Evolutionary conservation across 2,329 filamentous ascomycete genomes (phyloP).

Genomic region (Ascochyta lentis): DNA sequence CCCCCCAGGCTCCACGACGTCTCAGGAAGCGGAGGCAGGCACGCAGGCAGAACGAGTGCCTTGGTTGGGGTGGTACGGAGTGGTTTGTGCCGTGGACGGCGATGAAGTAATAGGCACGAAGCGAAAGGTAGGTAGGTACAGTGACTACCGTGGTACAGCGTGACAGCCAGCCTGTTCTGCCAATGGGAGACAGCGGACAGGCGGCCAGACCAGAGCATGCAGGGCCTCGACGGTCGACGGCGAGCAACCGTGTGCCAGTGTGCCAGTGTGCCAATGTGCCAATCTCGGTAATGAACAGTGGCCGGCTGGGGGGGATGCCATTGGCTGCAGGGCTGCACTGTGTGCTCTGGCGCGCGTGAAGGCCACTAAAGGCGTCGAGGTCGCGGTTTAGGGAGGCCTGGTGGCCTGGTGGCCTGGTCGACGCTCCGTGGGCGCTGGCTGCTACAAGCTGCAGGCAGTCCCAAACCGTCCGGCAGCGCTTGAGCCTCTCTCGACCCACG

Average conservation of each 20-base stretch:
- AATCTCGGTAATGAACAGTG: conserved; percentile 14
- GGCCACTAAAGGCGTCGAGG: conserved; percentile 1
- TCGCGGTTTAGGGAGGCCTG: neutral
- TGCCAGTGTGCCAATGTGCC: conserved; percentile 4
- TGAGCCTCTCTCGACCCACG: conserved; percentile 13
- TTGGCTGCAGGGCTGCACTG: neutral
- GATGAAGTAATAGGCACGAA: neutral
- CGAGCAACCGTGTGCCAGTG: conserved; percentile 8
- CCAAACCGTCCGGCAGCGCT: conserved; percentile 9
- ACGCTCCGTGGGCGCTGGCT: neutral
- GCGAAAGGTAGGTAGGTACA: neutral
- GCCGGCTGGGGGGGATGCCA: neutral
- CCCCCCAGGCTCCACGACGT: conserved; percentile 2
- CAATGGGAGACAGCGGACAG: conserved; percentile 10
- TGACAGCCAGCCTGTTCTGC: conserved; percentile 1
- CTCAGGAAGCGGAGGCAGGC: conserved; percentile 2
- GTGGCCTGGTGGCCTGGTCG: neutral
- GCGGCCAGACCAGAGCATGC: conserved; percentile 6
- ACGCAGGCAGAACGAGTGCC: neutral
- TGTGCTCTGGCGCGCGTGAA: conserved; percentile 6
- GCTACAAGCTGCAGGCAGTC: conserved; percentile 3
- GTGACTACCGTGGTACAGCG: neutral
- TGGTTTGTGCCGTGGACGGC: neutral
- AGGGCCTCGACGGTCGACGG: neutral
- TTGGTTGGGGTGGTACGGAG: neutral